Percentiles rank a stretch among this genome's conserved stretches.
These are phyloP conservation scores for Entophlyctis helioformis DNA, from an alignment of 192 early-diverging fungal species.

Conservation along the genomic window DNA sequence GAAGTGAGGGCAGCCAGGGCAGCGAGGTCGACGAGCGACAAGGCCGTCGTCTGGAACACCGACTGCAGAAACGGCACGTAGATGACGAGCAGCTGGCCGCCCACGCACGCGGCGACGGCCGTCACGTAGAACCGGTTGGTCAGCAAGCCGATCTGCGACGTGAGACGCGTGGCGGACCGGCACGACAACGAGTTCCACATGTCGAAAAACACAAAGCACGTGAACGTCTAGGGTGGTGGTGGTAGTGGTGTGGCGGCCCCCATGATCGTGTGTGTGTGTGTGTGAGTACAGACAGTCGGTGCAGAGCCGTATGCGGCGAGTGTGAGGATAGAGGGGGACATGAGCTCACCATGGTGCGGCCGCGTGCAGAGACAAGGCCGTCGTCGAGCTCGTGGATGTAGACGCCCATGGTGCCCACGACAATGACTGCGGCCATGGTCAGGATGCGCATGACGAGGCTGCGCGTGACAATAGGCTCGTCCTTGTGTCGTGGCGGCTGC, in stretches of 20 bases:
- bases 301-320: too few relatives aligned
- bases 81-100: constrained; percentile 80
- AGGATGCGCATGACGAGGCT: constrained; percentile 62
- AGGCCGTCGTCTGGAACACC: constrained; percentile 86
- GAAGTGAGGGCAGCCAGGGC: constrained; percentile 59
- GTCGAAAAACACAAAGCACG: constrained; percentile 91
- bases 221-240: constrained; percentile 97
- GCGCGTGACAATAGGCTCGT: constrained; percentile 69
- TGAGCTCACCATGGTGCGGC: constrained; percentile 86
- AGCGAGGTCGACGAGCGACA: constrained; percentile 60
- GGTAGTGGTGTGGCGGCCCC: background rate
- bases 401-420: constrained; percentile 71
- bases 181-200: constrained; percentile 92
- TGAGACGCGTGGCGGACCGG: constrained; percentile 71
- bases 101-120: constrained; percentile 63
- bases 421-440: constrained; percentile 68
- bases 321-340: too few relatives aligned
- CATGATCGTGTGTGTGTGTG: background rate
- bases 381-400: constrained; percentile 69
- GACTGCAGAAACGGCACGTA: constrained; percentile 81
- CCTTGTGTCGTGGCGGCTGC: constrained; percentile 63
- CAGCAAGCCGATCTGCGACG: constrained; percentile 68
- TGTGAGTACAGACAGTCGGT: background rate
- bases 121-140: constrained; percentile 85
- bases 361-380: constrained; percentile 54